A percentile compares a stretch with the other conserved stretches of the same genome.
Conservation (phyloP, 2,329 filamentous ascomycete genomes). For the Arthrobotrys entomopaga region DNA sequence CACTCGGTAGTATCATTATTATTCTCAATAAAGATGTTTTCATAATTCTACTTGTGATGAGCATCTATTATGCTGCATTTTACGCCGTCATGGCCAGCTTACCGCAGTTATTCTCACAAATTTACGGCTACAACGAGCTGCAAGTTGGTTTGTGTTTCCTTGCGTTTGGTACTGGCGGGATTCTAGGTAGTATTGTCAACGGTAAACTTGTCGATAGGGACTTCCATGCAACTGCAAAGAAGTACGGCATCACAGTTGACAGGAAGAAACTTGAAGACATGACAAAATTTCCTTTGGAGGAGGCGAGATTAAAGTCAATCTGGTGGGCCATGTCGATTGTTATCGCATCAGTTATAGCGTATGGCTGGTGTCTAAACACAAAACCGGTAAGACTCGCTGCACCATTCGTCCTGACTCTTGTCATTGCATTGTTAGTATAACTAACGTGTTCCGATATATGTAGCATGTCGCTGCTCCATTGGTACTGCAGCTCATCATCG, state of each 20-base stretch:
- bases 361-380: slow-evolving; percentile 69
- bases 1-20: slow-evolving; percentile 64
- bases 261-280: slow-evolving; percentile 69
- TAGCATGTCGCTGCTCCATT: slow-evolving; percentile 68
- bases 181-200: slow-evolving; percentile 27
- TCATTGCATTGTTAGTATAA: not conserved
- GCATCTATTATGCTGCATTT: slow-evolving; percentile 67
- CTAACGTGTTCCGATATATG: slow-evolving; percentile 10
- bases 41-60: slow-evolving; percentile 67
- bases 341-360: slow-evolving; percentile 67
- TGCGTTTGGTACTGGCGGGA: slow-evolving; percentile 34
- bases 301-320: slow-evolving; percentile 67
- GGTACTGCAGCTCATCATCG: slow-evolving; percentile 69
- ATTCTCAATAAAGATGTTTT: slow-evolving; percentile 64
- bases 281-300: slow-evolving; percentile 68
- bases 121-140: slow-evolving; percentile 66
- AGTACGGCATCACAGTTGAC: slow-evolving; percentile 71
- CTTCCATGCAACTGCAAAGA: slow-evolving; percentile 74
- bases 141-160: slow-evolving; percentile 45
- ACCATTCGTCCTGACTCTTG: not conserved
- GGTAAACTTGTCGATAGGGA: slow-evolving; percentile 76
- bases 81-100: slow-evolving; percentile 47
- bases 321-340: slow-evolving; percentile 69
- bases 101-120: slow-evolving; percentile 57
- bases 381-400: slow-evolving; percentile 60